phyloP scores from a whole-genome alignment of 1,284 basidiomycete genomes.

The Tremellales sp. region DNA sequence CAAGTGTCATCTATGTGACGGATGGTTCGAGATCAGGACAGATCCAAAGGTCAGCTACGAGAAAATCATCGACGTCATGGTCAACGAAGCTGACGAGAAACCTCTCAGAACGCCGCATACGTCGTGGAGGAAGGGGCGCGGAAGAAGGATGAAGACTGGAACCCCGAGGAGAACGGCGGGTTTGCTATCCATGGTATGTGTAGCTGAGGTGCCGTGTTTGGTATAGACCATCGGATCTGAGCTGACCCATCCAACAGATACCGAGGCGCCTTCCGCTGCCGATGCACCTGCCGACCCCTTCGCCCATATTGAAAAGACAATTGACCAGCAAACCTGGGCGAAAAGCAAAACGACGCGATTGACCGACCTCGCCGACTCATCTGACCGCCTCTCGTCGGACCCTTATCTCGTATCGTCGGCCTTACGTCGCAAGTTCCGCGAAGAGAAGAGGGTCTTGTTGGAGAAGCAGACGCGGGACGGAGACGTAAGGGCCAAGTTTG shows the following conservation, averaged over 20 bases:
- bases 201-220: no score
- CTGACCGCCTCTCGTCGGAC: conserved; percentile 71
- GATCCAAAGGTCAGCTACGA: conserved; percentile 76
- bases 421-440: conserved; percentile 74
- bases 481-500: conserved; percentile 65
- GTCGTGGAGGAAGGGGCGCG: conserved; percentile 85
- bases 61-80: not conserved
- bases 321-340: conserved; percentile 66
- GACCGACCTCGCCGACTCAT: conserved; percentile 67
- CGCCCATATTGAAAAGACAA: conserved; percentile 79
- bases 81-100: conserved; percentile 1
- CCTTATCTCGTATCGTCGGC: conserved; percentile 74
- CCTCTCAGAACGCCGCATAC: conserved; percentile 79
- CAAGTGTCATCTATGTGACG: conserved; percentile 90
- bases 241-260: conserved; percentile 53
- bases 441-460: conserved; percentile 73
- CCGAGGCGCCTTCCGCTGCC: conserved; percentile 59
- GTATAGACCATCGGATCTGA: not conserved
- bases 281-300: conserved; percentile 67
- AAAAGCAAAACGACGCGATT: conserved; percentile 70
- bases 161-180: conserved; percentile 91
- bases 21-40: conserved; percentile 95
- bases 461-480: conserved; percentile 65
- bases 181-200: conserved; percentile 75
- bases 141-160: conserved; percentile 91